Conservation (phyloP, 2,329 filamentous ascomycete genomes). For the Beauveria sp. region DNA sequence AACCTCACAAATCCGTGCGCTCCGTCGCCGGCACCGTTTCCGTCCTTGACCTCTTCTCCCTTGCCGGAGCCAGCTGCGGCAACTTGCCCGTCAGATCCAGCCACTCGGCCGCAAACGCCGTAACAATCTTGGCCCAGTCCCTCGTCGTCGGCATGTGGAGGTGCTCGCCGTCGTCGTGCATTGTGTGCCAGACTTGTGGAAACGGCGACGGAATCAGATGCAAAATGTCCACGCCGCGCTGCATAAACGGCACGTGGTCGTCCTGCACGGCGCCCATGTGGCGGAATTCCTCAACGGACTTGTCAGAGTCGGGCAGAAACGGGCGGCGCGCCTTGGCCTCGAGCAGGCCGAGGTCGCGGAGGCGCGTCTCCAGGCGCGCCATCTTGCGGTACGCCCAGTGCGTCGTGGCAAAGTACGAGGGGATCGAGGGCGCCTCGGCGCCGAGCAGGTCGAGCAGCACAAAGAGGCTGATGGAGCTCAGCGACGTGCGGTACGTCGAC, state of each 20-base stretch:
- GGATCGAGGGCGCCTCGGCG: slow-evolving; percentile 57
- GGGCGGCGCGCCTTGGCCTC: slow-evolving; percentile 43
- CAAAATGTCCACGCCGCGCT: slow-evolving; percentile 75
- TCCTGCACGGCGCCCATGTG: slow-evolving; percentile 54
- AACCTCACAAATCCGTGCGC: slow-evolving; percentile 25
- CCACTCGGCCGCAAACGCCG: slow-evolving; percentile 86
- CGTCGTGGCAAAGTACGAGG: slow-evolving; percentile 81
- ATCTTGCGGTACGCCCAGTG: slow-evolving; percentile 88
- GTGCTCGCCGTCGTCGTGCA: slow-evolving; percentile 76
- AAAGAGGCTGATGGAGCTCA: slow-evolving; percentile 80
- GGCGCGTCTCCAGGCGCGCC: slow-evolving; percentile 63
- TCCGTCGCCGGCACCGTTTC: slow-evolving; percentile 18
- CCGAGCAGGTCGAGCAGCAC: slow-evolving; percentile 89
- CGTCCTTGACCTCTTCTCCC: slow-evolving; percentile 21
- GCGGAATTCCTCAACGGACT: slow-evolving; percentile 40
- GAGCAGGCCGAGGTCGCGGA: slow-evolving; percentile 60
- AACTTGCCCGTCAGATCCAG: slow-evolving; percentile 58
- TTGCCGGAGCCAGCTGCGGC: slow-evolving; percentile 20
- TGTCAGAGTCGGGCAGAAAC: slow-evolving; percentile 62
- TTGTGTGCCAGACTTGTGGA: slow-evolving; percentile 77
- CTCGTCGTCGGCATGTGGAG: slow-evolving; percentile 71
- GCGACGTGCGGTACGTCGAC: slow-evolving; percentile 66
- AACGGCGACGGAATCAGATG: slow-evolving; percentile 86
- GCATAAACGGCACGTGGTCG: slow-evolving; percentile 88
- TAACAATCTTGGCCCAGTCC: slow-evolving; percentile 82